Percentiles rank a stretch among this genome's conserved stretches.
Evolutionary conservation across 1,284 basidiomycete species (phyloP).

Genomic region (Ceratobasidium sp.): DNA sequence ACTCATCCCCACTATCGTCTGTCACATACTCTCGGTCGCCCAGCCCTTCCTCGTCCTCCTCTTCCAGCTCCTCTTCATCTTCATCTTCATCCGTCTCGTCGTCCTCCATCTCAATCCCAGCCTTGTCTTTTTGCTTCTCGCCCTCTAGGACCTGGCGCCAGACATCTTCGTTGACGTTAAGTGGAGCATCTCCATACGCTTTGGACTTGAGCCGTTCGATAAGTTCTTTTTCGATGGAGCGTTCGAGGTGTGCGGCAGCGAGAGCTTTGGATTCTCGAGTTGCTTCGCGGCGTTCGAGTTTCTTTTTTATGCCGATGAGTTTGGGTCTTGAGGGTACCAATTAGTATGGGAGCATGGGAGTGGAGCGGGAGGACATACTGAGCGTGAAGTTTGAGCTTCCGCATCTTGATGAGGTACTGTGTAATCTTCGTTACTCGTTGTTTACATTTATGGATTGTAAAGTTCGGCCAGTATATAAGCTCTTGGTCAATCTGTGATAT

Average conservation of each 20-base stretch:
- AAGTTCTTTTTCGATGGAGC: slow-evolving; percentile 95
- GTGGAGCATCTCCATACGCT: slow-evolving; percentile 96
- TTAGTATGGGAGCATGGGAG: slow-evolving; percentile 4
- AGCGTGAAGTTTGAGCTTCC: slow-evolving; percentile 88
- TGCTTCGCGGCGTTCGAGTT: slow-evolving; percentile 94
- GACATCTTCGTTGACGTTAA: slow-evolving; percentile 98
- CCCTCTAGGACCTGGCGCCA: slow-evolving; percentile 93
- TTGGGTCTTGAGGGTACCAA: slow-evolving; percentile 72
- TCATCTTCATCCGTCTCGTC: slow-evolving; percentile 57
- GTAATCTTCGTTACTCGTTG: slow-evolving; percentile 99
- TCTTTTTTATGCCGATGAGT: slow-evolving; percentile 96
- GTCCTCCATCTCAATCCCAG: slow-evolving; percentile 57
- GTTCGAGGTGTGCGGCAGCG: slow-evolving; percentile 93
- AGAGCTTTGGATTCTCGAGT: slow-evolving; percentile 96
- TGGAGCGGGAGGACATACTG: slow-evolving; percentile 71
- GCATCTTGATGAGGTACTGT: slow-evolving; percentile 99
- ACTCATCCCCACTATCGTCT: slow-evolving; percentile 69
- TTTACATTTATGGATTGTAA: slow-evolving; percentile 98
- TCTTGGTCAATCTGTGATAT: slow-evolving; percentile 88
- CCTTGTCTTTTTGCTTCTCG: slow-evolving; percentile 72
- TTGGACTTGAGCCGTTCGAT: slow-evolving; percentile 96
- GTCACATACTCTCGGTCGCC: slow-evolving; percentile 57
- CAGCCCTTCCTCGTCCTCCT: slow-evolving; percentile 73
- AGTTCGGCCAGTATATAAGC: slow-evolving; percentile 97
- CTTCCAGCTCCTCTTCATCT: slow-evolving; percentile 77